Evolutionary conservation across 768 basidiomycete species (phyloP).

Genomic region (Panus rudis): DNA sequence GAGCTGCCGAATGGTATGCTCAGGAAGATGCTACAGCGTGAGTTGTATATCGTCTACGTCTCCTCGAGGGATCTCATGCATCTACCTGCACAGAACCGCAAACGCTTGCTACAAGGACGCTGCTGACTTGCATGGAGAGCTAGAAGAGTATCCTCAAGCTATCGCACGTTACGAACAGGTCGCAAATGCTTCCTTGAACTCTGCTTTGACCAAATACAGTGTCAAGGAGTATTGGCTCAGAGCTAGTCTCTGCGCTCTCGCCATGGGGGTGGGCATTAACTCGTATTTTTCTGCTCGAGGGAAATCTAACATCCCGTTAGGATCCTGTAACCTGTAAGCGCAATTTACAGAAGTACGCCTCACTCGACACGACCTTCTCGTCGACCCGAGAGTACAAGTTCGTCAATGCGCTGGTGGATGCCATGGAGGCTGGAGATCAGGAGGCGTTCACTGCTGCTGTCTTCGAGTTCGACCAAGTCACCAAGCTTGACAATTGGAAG

Average conservation of each 20-base stretch:
- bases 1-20: conserved; percentile 96
- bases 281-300: too few relatives aligned
- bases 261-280: conserved; percentile 62
- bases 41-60: too few relatives aligned
- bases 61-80: too few relatives aligned
- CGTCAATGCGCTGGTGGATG: conserved; percentile 67
- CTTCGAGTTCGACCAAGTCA: conserved; percentile 88
- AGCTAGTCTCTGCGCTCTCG: conserved; percentile 81
- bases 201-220: conserved; percentile 91
- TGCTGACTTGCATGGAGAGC: conserved; percentile 87
- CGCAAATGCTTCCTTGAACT: conserved; percentile 72
- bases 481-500: conserved; percentile 95
- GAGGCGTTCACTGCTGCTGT: conserved; percentile 77
- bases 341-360: conserved; percentile 68
- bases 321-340: conserved; percentile 80
- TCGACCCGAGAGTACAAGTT: conserved; percentile 94
- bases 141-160: conserved; percentile 80
- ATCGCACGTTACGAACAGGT: conserved; percentile 89
- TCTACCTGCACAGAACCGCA: conserved; percentile 59
- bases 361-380: conserved; percentile 79
- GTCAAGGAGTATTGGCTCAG: conserved; percentile 98
- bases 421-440: conserved; percentile 63
- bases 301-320: conserved; percentile 37
- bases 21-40: conserved; percentile 96
- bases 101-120: conserved; percentile 96